Percentiles rank a stretch among this genome's conserved stretches.
Conservation (phyloP, 495 filamentous ascomycete genomes). For the Aspergillus funiculosus region DNA sequence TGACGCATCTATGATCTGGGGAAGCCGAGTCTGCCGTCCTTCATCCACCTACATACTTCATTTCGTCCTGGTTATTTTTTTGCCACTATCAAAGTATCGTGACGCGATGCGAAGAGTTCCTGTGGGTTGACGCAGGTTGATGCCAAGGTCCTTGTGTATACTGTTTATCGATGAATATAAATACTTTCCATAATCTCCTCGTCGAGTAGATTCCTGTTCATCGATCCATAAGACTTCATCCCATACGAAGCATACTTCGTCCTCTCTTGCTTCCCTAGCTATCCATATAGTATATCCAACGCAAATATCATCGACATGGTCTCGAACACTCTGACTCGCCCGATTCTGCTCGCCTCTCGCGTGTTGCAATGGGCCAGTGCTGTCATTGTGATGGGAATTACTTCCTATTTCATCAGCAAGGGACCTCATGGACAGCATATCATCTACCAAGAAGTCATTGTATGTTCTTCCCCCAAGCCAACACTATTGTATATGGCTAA, state of each 20-base stretch:
- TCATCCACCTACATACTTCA: background rate
- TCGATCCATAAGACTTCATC: too few species aligned
- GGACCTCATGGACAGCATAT: slow-evolving; percentile 39
- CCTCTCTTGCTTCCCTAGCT: background rate
- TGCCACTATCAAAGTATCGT: too few species aligned
- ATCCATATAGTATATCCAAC: background rate
- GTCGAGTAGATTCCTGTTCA: too few species aligned
- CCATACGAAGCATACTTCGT: background rate
- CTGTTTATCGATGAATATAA: too few species aligned
- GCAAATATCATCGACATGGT: slow-evolving; percentile 24
- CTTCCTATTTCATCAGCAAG: slow-evolving; percentile 48
- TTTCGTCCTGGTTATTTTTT: background rate
- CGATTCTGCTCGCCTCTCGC: slow-evolving; percentile 33
- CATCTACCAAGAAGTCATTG: slow-evolving; percentile 53
- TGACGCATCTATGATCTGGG: slow-evolving; percentile 29
- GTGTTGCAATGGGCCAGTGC: slow-evolving; percentile 49
- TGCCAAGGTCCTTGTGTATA: too few species aligned
- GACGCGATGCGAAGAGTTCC: too few species aligned
- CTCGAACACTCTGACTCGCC: slow-evolving; percentile 29
- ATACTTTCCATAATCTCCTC: too few species aligned
- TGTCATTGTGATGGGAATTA: slow-evolving; percentile 56
- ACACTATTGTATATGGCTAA: background rate
- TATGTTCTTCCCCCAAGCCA: slow-evolving; percentile 28
- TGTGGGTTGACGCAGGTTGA: too few species aligned
- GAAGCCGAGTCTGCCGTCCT: slow-evolving; percentile 8